A percentile compares a stretch with the other conserved stretches of the same genome.
Conservation (phyloP, 2,329 filamentous ascomycete species). For the Aspergillus sp. region DNA sequence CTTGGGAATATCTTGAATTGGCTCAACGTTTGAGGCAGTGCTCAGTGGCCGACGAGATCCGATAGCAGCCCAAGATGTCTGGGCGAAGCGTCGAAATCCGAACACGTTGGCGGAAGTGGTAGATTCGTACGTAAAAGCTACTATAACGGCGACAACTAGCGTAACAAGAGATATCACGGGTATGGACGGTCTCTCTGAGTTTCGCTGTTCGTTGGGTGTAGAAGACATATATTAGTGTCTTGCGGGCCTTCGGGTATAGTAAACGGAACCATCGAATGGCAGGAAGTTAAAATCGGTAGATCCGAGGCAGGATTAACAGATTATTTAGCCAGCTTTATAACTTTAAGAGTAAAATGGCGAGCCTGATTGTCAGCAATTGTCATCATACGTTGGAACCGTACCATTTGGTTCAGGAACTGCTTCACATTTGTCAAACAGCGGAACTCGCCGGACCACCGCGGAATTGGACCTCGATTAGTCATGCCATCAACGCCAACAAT, state of each 20-base stretch:
- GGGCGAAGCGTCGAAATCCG: slow-evolving; percentile 24
- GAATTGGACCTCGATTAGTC: not conserved
- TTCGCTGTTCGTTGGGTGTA: slow-evolving; percentile 3
- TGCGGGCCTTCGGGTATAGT: not conserved
- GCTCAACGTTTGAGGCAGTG: not conserved
- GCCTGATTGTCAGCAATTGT: slow-evolving; percentile 3
- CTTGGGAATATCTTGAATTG: not conserved
- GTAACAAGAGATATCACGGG: slow-evolving; percentile 19
- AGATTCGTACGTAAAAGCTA: slow-evolving; percentile 20
- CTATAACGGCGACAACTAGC: slow-evolving; percentile 20
- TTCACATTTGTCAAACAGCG: slow-evolving; percentile 9
- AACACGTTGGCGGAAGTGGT: slow-evolving; percentile 28
- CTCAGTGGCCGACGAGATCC: slow-evolving; percentile 1
- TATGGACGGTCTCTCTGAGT: slow-evolving; percentile 11
- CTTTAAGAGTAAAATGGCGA: not conserved
- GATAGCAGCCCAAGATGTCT: slow-evolving; percentile 1
- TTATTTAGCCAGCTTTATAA: not conserved
- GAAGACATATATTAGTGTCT: slow-evolving; percentile 1
- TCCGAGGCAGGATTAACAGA: not conserved
- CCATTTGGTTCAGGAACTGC: not conserved
- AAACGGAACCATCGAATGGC: not conserved
- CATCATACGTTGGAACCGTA: not conserved
- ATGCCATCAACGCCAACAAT: not conserved
- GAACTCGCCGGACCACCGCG: not conserved
- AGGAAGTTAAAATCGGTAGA: not conserved